Evolutionary conservation across 805 yeast genomes (phyloP).

Genomic region (Pichia sporocuriosa): DNA sequence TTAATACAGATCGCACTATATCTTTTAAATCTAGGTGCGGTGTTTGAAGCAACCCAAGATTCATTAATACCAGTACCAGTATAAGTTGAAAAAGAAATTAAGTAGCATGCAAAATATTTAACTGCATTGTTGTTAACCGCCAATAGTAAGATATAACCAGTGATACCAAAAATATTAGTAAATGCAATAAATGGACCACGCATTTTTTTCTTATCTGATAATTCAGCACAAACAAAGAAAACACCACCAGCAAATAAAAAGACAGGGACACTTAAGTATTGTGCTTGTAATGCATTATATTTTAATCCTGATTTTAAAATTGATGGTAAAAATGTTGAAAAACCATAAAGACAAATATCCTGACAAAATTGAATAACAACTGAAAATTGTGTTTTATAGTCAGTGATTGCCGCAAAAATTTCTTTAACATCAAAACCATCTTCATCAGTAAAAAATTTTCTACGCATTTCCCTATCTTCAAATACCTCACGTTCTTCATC

Average conservation of each 20-base stretch:
- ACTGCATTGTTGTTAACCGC: slow-evolving; percentile 2
- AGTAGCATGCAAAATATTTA: slow-evolving; percentile 7
- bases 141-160: slow-evolving; percentile 3
- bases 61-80: slow-evolving; percentile 31
- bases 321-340: slow-evolving; percentile 6
- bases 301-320: slow-evolving; percentile 5
- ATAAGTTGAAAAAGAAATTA: slow-evolving; percentile 26
- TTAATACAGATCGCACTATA: slow-evolving; percentile 37
- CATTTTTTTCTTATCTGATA: slow-evolving; percentile 2
- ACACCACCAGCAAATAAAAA: slow-evolving; percentile 5
- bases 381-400: slow-evolving; percentile 3
- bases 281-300: slow-evolving; percentile 1
- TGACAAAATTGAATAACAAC: slow-evolving; percentile 5
- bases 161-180: slow-evolving; percentile 6
- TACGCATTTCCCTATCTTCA: slow-evolving; percentile 5
- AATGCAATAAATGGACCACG: slow-evolving; percentile 5
- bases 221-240: slow-evolving; percentile 1
- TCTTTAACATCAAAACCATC: slow-evolving; percentile 3
- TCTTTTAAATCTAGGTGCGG: slow-evolving; percentile 37
- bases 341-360: slow-evolving; percentile 7
- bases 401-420: slow-evolving; percentile 1
- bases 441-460: slow-evolving; percentile 1
- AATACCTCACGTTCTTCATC: slow-evolving; percentile 4
- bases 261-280: slow-evolving; percentile 5
- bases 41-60: slow-evolving; percentile 39